Evolutionary conservation across 1,284 basidiomycete species (phyloP).

Genomic region (Marasmius sp.): DNA sequence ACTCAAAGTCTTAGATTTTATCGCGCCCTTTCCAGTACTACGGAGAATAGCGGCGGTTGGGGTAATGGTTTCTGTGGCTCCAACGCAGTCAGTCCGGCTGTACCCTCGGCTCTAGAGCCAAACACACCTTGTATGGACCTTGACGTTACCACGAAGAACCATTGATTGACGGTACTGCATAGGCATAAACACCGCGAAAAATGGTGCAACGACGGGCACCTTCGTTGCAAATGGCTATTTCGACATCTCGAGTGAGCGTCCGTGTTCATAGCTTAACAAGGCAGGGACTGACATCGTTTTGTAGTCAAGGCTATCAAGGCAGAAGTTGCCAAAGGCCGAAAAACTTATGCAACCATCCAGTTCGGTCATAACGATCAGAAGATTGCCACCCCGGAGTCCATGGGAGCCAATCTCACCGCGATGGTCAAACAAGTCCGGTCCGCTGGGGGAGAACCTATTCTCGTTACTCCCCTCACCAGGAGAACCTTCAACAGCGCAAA

Average conservation of each 20-base stretch:
- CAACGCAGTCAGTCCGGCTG: background rate
- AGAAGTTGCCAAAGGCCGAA: slow-evolving; percentile 36
- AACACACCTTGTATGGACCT: background rate
- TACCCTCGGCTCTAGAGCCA: background rate
- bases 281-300: background rate
- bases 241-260: background rate
- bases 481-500: slow-evolving; percentile 37
- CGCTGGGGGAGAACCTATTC: slow-evolving; percentile 39
- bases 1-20: background rate
- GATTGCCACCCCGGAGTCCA: slow-evolving; percentile 43
- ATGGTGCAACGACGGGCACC: background rate
- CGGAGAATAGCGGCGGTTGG: background rate
- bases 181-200: background rate
- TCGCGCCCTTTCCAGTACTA: background rate
- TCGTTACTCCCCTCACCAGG: slow-evolving; percentile 42
- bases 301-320: slow-evolving; percentile 24
- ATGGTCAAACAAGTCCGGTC: slow-evolving; percentile 40
- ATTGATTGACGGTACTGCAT: background rate
- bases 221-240: background rate
- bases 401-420: slow-evolving; percentile 41
- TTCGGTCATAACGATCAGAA: slow-evolving; percentile 50
- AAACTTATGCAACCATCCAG: slow-evolving; percentile 42
- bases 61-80: background rate
- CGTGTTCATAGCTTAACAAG: background rate
- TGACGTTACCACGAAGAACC: background rate